Evolutionary conservation across 768 basidiomycete species (phyloP), one percentile per base, ranked within the genome.

Genomic region (Macrocybe gigantea): DNA sequence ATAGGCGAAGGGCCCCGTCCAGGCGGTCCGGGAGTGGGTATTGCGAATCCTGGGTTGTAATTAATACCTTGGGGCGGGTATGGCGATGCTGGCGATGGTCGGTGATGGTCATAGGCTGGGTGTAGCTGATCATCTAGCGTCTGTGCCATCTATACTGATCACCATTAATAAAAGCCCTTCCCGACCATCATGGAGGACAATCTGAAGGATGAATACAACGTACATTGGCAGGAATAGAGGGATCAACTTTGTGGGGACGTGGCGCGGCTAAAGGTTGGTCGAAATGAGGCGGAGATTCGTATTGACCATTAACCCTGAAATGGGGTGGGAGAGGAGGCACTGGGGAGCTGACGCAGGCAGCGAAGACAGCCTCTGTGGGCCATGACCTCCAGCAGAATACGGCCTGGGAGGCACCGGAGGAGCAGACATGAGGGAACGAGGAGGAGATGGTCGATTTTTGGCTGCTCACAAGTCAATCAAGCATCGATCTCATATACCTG

Each of bases 241-340:
- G 80, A 54, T 83, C 78, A 9, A 83, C 48, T 35, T 78, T 74
- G 54, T 83, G 80, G 0, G 86, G 83, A 8, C 80, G 71, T 5
- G 86, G 86, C 0, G 86, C 86, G 2, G 74, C 74, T 13, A 87
- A 63, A 3, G 83, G 72, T 50, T 78, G 57, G 53, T 73, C 73
- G 49, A 72, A 78, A 52, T 81, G 79, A 11, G 73, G 80, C 0
- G 63, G 66, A 2, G 77, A 73, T 13, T 66, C 67, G 44, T 66
- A 66, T 8, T 51, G 59, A 13, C 56, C 31, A n/a, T 31, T 62
- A 53, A n/a, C 46, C 32, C 33, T 49, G 29, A 34, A 61, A 61
- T 47, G 53, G 55, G 10, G 61, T 51, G 60, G 70, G 53, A 48
- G 58, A 42, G 53, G 69, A 51, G 60, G 72, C 52, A 59, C 55